Evolutionary conservation across 2,329 filamentous ascomycete species (phyloP), one percentile per base, ranked within the genome.

Genomic region (Trichoderma afroharzianum): DNA sequence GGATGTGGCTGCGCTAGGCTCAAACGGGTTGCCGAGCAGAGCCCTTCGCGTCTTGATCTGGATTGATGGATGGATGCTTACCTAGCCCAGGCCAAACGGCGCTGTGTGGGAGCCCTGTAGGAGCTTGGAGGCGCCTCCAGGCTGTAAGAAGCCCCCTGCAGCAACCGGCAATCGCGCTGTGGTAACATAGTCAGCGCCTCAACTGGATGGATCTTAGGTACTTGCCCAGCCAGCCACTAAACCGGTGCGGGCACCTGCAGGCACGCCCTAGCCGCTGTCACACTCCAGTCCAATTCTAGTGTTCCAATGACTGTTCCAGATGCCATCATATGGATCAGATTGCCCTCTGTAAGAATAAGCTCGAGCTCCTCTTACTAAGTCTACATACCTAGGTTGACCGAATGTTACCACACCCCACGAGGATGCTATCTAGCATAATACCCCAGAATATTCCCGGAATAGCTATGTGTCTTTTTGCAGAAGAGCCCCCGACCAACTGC

Each of bases 171-270:
- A 11, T 33, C 21, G 55, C 18, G 57, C 57, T 59, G 30, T n/a
- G 57, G 57, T 12, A n/a, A 36, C 33, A 36, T 36, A 57, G 28
- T 39, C 50, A 57, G 32, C 50, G 32, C 47, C 47, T 36, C 33
- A 36, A 36, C 33, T 18, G 55, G 43, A 11, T 18, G 55, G 43
- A 11, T 53, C 28, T 26, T 57, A n/a, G n/a, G n/a, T n/a, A 55
- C 47, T 26, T 57, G 36, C 47, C 50, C 26, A 59, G 63, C 63
- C 63, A 58, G 63, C 63, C 63, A 58, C 63, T 57, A 55, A 50
- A 24, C 11, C 30, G 21, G 14, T n/a, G 14, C 21, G n/a, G 3
- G 30, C 9, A 43, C 50, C 55, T 67, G 63, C 63, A 66, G 63
- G 63, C 63, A 36, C 50, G 18, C 26, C 15, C 50, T 33, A 24